Base-by-base conservation (phyloP, 2,329 filamentous ascomycete species). In the Colletotrichum sp. region DNA sequence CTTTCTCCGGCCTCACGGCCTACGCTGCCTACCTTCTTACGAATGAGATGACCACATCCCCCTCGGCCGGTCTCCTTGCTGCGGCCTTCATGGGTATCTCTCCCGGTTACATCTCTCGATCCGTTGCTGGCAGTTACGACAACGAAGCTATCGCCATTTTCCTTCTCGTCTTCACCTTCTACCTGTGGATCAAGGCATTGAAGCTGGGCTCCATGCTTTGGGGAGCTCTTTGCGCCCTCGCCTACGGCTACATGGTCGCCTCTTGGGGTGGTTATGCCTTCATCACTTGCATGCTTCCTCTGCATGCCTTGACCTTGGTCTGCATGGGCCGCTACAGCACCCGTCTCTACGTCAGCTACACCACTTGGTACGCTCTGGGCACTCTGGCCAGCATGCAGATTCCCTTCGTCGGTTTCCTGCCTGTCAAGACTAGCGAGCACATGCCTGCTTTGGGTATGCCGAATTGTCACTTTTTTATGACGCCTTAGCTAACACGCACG, bases 61-160 rank as follows among this genome's bases (percentile, higher is more conserved):
- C 96, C 32, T 98, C 97, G 3, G 98, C 98, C 64, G 97, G 97
- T 84, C 94, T 99, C 67, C 93, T 99, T 76, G 96, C 97, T 59
- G 98, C 97, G 63, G 91, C 91, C 74, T 99, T 99, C 86, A 98
- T 99, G 96, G 97, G 97, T 77, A 99, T 99, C 83, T 91, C 96
- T 16, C 97, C 97, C 25, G 97, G 97, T 79, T 99, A 99, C 85
- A 99, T 99, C 85, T 98, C 96, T 79, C 92, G 97, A 85, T 98
- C 96, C 72, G 97, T 99, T 77, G 97, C 97, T 77, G 97, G 97
- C 83, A 98, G 96, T 85, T 99, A 99, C 88, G 97, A 99, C 86
- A 98, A 99, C 88, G 97, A 99, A 88, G 97, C 97, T 79, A 99
- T 99, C 88, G 96, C 97, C 82, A 99, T 99, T 84, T 99, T 99